phyloP scores from a whole-genome alignment of 805 yeast species.

The Barnettozyma wickerhamii region DNA sequence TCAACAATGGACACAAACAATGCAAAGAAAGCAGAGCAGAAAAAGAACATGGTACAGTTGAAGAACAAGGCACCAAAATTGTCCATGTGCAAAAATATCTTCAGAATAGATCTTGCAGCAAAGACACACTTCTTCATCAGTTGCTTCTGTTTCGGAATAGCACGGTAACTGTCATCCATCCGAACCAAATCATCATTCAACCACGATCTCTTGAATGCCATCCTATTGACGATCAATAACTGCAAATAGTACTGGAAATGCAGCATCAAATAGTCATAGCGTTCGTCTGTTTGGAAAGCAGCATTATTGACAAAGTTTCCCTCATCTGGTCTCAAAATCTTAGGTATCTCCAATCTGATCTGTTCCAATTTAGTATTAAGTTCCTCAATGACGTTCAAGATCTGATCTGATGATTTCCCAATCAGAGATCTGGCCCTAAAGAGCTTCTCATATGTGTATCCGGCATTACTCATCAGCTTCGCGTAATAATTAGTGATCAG shows the following conservation, averaged over 20 bases:
- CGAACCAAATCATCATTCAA: slow-evolving; percentile 14
- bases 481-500: slow-evolving; percentile 11
- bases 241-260: slow-evolving; percentile 20
- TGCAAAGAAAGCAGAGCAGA: slow-evolving; percentile 23
- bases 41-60: slow-evolving; percentile 16
- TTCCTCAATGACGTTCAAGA: slow-evolving; percentile 15
- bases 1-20: slow-evolving; percentile 22
- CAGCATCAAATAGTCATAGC: slow-evolving; percentile 11
- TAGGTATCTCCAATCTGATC: slow-evolving; percentile 11
- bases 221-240: slow-evolving; percentile 22
- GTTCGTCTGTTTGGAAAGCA: not conserved
- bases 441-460: slow-evolving; percentile 15
- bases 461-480: slow-evolving; percentile 9
- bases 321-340: slow-evolving; percentile 14
- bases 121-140: slow-evolving; percentile 19
- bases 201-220: slow-evolving; percentile 26
- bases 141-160: slow-evolving; percentile 14
- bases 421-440: slow-evolving; percentile 18
- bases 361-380: slow-evolving; percentile 16
- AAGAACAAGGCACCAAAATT: slow-evolving; percentile 10
- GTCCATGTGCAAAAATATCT: slow-evolving; percentile 7
- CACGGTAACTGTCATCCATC: slow-evolving; percentile 3
- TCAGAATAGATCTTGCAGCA: slow-evolving; percentile 19
- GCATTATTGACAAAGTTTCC: not conserved
- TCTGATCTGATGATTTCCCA: slow-evolving; percentile 15